Conservation (phyloP, 2,329 filamentous ascomycete species). For the Ilyonectria sp. region DNA sequence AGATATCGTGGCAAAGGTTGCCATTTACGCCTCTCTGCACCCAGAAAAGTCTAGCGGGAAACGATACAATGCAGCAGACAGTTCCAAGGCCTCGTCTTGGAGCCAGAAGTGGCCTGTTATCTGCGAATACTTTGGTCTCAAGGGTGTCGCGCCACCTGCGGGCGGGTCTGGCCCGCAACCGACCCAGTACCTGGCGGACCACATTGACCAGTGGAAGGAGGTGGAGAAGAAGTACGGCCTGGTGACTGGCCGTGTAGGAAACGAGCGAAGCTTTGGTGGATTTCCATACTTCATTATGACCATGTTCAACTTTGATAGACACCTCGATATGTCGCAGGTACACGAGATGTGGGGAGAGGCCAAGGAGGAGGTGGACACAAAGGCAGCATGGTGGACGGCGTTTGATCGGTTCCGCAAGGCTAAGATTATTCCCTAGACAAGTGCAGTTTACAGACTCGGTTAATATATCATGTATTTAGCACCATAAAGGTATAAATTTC, state of each 20-base stretch:
- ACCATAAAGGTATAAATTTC: neutral
- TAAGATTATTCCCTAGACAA: conserved; percentile 51
- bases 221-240: conserved; percentile 53
- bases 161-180: conserved; percentile 51
- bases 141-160: conserved; percentile 53
- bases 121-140: conserved; percentile 62
- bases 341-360: conserved; percentile 51
- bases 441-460: neutral
- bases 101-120: conserved; percentile 61
- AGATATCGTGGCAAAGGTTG: conserved; percentile 56
- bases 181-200: conserved; percentile 50
- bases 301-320: conserved; percentile 54
- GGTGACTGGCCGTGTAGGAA: conserved; percentile 50
- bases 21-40: conserved; percentile 58
- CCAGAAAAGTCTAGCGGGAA: conserved; percentile 56
- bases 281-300: conserved; percentile 54
- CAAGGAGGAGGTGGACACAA: conserved; percentile 49
- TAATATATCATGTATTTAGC: neutral
- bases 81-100: conserved; percentile 55
- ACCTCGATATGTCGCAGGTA: conserved; percentile 52
- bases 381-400: conserved; percentile 50
- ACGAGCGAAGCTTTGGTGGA: conserved; percentile 48
- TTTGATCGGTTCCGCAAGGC: conserved; percentile 52
- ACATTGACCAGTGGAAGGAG: conserved; percentile 50
- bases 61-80: conserved; percentile 60